Evolutionary conservation across 495 filamentous ascomycete species (phyloP), one percentile per base, ranked within the genome.

Genomic region (Xylaria acuta): DNA sequence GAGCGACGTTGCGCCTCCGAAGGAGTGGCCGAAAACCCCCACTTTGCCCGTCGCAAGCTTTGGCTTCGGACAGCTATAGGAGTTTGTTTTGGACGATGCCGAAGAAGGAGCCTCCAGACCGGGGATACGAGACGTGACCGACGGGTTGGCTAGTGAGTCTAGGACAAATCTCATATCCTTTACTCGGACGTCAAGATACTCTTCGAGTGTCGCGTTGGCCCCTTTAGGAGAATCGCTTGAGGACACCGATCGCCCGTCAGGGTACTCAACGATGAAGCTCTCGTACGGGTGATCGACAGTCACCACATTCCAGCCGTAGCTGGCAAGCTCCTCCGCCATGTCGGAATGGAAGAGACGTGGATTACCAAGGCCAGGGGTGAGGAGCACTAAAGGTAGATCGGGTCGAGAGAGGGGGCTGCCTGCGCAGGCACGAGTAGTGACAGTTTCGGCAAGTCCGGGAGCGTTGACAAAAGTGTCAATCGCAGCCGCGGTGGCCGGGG

Each of bases 1-100:
- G 6, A 86, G 81, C 3, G 87, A 76, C 2, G 87, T 79, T 0
- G 85, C 84, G n/a, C 88, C 88, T 27, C 88, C 87, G 11, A 89
- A 76, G 0, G 88, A 89, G 64, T 90, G 87, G 0, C 88, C 87
- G 38, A 85, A 83, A 30, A 86, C 78, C 1, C 77, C 82, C 20
- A 83, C 79, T 5, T 77, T 76, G 36, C 62, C 53, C 25, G 75
- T 72, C 41, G 77, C 72, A 1, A 73, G 41, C 36, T 36, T 64
- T 4, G 27, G 1, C 62, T 51, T 22, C 0, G 22, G 67, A 22
- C 45, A 64, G 0, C 25, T 38, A n/a, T 56, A 7, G 25, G 66
- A 64, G 18, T 3, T 25, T 5, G 68, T 49, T 27, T 40, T 38
- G 1, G 20, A 30, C 30, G 65, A 34, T 41, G 27, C 41, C 69